phyloP scores from a whole-genome alignment of 257 asterid species.

The Przewalskia tangutica region DNA sequence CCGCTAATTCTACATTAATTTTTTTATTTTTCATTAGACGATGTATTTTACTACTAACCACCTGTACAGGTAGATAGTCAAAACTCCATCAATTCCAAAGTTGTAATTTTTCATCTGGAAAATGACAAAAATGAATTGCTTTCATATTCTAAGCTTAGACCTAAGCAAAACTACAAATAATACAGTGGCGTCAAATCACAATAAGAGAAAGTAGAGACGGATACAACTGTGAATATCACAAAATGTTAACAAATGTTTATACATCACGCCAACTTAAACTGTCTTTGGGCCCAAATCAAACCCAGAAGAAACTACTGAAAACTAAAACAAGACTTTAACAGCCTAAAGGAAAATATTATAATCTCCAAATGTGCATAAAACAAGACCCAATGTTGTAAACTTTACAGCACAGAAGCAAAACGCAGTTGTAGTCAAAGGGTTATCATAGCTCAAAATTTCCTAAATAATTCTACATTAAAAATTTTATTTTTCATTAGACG shows the following conservation, averaged over 20 bases:
- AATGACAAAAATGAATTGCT: not conserved
- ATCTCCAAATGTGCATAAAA: not conserved
- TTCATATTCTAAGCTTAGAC: not conserved
- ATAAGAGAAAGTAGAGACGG: not conserved
- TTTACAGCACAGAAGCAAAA: not conserved
- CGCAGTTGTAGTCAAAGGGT: not conserved
- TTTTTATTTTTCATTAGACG: not conserved
- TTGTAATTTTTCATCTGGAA: not conserved
- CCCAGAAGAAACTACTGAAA: not conserved
- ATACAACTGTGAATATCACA: not conserved
- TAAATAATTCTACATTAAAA: not conserved
- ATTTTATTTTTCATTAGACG: not conserved
- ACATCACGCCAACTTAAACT: not conserved
- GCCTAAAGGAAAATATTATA: no score
- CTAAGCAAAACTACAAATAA: not conserved
- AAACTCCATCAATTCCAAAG: not conserved
- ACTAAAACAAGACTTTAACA: not conserved
- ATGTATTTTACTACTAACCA: not conserved
- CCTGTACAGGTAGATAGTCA: not conserved
- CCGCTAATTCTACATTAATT: not conserved
- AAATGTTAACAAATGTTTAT: not conserved
- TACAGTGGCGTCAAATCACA: not conserved
- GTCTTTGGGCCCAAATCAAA: not conserved
- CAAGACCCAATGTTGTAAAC: not conserved
- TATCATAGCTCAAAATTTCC: not conserved